Percentiles rank a stretch among this genome's conserved stretches.
Evolutionary conservation across 371 early-diverging fungal genomes (phyloP).

Genomic region (Mucor saturninus): DNA sequence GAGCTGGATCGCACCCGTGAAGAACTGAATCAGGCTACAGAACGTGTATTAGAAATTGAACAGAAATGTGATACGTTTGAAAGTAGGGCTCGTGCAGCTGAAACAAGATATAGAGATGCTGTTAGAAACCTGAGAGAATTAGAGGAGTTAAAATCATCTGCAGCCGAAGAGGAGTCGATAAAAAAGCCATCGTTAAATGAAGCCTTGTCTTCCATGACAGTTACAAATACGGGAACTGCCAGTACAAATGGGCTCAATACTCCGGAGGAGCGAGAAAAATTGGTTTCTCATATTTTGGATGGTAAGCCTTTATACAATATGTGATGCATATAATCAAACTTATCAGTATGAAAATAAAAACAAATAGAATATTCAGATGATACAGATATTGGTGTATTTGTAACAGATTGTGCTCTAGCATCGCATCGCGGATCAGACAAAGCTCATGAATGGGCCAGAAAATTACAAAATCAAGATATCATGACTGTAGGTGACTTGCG

Average conservation of each 20-base stretch:
- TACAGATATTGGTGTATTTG: slow-evolving; percentile 72
- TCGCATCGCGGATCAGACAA: slow-evolving; percentile 76
- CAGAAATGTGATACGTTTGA: slow-evolving; percentile 45
- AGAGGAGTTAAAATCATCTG: slow-evolving; percentile 21
- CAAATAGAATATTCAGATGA: slow-evolving; percentile 65
- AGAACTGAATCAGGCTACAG: slow-evolving; percentile 40
- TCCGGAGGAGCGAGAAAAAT: slow-evolving; percentile 22
- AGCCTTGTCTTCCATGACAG: slow-evolving; percentile 1
- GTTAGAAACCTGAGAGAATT: slow-evolving; percentile 36
- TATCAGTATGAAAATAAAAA: background rate
- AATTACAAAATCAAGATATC: slow-evolving; percentile 78
- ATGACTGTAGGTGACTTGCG: slow-evolving; percentile 85
- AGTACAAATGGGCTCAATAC: slow-evolving; percentile 3
- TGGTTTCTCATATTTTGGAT: slow-evolving; percentile 30
- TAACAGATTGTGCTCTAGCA: slow-evolving; percentile 68
- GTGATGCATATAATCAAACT: background rate
- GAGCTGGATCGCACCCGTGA: slow-evolving; percentile 44
- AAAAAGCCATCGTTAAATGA: slow-evolving; percentile 7
- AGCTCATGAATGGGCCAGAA: slow-evolving; percentile 77
- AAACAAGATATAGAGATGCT: slow-evolving; percentile 40
- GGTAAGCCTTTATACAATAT: slow-evolving; percentile 13
- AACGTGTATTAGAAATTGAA: slow-evolving; percentile 39
- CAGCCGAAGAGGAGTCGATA: background rate
- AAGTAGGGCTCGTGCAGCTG: slow-evolving; percentile 41
- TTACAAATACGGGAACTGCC: background rate